These are phyloP conservation scores for Cokeromyces recurvatus DNA, from an alignment of 371 early-diverging fungal species.

Conservation along the genomic window DNA sequence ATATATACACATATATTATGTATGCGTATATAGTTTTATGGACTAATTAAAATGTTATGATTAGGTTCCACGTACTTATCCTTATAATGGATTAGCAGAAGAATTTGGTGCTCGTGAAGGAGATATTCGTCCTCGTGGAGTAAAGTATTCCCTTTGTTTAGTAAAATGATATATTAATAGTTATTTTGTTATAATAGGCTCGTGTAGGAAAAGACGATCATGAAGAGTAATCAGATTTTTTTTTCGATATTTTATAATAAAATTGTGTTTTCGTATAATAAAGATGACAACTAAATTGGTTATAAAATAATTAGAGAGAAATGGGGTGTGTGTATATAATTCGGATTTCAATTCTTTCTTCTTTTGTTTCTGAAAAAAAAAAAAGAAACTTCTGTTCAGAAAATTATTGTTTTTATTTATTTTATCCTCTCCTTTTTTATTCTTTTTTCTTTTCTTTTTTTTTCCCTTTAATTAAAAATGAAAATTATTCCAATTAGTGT, in stretches of 20 bases:
- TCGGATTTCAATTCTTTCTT: background rate
- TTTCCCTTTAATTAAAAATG: slow-evolving; percentile 10
- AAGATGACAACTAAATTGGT: too few relatives aligned
- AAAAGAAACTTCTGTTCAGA: slow-evolving; percentile 12
- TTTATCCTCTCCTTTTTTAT: background rate
- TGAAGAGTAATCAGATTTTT: too few relatives aligned
- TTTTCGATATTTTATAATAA: too few relatives aligned
- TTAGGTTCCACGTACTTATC: slow-evolving; percentile 46
- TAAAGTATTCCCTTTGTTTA: too few relatives aligned
- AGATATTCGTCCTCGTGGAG: slow-evolving; percentile 42
- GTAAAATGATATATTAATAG: too few relatives aligned
- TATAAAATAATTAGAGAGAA: too few relatives aligned
- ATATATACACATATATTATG: too few relatives aligned
- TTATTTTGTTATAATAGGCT: slow-evolving; percentile 10
- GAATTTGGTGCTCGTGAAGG: slow-evolving; percentile 44
- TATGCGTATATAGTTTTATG: too few relatives aligned
- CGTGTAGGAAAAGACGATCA: slow-evolving; percentile 16
- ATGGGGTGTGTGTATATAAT: too few relatives aligned
- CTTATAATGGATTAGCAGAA: slow-evolving; percentile 43
- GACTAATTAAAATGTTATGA: too few relatives aligned
- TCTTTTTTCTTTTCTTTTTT: slow-evolving; percentile 2
- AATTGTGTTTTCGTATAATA: too few relatives aligned
- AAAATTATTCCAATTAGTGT: slow-evolving; percentile 31
- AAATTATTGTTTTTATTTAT: background rate
- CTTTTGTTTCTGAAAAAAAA: background rate